Evolutionary conservation across 2,329 filamentous ascomycete genomes (phyloP).

Genomic region (Cryphonectria japonica): DNA sequence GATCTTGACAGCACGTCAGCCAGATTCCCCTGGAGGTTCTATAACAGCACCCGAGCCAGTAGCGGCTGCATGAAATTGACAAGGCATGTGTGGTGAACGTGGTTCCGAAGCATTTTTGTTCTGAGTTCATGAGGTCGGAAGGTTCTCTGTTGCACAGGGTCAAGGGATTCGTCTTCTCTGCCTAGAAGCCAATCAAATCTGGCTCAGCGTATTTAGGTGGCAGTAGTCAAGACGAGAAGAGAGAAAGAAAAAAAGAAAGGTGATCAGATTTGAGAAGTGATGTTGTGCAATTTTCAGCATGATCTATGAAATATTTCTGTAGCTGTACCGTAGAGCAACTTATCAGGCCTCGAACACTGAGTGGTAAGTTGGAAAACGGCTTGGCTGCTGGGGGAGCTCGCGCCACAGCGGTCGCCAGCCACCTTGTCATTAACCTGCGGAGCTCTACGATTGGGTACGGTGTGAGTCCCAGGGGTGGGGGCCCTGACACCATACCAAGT

Average conservation of each 20-base stretch:
- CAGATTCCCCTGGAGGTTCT: slow-evolving; percentile 76
- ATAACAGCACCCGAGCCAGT: slow-evolving; percentile 56
- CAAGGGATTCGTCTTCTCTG: neutral
- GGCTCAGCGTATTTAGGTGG: neutral
- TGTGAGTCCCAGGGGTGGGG: neutral
- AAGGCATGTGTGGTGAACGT: slow-evolving; percentile 48
- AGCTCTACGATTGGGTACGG: slow-evolving; percentile 16
- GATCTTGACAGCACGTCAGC: slow-evolving; percentile 74
- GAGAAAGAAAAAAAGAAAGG: neutral
- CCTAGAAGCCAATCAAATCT: neutral
- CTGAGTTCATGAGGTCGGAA: slow-evolving; percentile 63
- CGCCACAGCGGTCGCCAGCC: slow-evolving; percentile 15
- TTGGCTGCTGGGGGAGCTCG: slow-evolving; percentile 33
- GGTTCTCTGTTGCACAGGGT: neutral
- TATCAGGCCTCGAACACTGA: neutral
- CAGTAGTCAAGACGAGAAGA: neutral
- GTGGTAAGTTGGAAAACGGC: slow-evolving; percentile 38
- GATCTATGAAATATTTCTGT: neutral
- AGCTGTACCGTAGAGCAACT: neutral
- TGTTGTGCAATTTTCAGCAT: neutral
- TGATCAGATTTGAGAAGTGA: neutral
- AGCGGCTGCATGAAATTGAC: slow-evolving; percentile 3
- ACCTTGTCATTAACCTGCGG: neutral
- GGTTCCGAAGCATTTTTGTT: slow-evolving; percentile 28
- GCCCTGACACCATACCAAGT: neutral